Conservation (phyloP, 2,329 filamentous ascomycete genomes). For the Ustulina deusta region DNA sequence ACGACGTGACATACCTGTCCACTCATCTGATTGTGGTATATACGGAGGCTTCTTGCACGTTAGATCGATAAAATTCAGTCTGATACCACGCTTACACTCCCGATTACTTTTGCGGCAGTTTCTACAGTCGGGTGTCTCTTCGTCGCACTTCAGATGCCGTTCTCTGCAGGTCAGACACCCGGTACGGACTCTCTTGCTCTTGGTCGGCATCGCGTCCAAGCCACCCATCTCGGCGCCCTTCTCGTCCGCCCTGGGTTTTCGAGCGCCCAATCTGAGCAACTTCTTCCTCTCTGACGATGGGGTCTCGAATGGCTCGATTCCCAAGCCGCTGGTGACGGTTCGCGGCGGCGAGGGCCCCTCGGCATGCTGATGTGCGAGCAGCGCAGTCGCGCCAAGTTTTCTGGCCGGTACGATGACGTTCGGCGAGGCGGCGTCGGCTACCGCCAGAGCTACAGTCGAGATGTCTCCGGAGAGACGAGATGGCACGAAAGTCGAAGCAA, state of each 20-base stretch:
- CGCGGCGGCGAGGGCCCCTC: slow-evolving; percentile 51
- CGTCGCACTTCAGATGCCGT: slow-evolving; percentile 91
- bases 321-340: slow-evolving; percentile 47
- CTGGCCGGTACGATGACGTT: slow-evolving; percentile 52
- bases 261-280: slow-evolving; percentile 35
- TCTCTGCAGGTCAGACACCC: slow-evolving; percentile 92
- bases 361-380: slow-evolving; percentile 48
- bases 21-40: slow-evolving; percentile 71
- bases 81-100: slow-evolving; percentile 85
- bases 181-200: slow-evolving; percentile 88
- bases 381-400: slow-evolving; percentile 52
- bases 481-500: slow-evolving; percentile 15
- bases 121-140: slow-evolving; percentile 71
- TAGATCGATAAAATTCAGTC: slow-evolving; percentile 92
- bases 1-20: slow-evolving; percentile 63
- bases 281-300: slow-evolving; percentile 48
- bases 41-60: slow-evolving; percentile 76
- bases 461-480: slow-evolving; percentile 44
- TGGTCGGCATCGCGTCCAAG: slow-evolving; percentile 55
- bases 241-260: slow-evolving; percentile 35
- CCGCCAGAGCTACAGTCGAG: slow-evolving; percentile 53
- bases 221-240: slow-evolving; percentile 45
- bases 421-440: slow-evolving; percentile 50
- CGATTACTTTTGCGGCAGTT: slow-evolving; percentile 92
- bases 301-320: slow-evolving; percentile 44